phyloP scores from a whole-genome alignment of 2,329 filamentous ascomycete species.

The Sporothrix pallida region DNA sequence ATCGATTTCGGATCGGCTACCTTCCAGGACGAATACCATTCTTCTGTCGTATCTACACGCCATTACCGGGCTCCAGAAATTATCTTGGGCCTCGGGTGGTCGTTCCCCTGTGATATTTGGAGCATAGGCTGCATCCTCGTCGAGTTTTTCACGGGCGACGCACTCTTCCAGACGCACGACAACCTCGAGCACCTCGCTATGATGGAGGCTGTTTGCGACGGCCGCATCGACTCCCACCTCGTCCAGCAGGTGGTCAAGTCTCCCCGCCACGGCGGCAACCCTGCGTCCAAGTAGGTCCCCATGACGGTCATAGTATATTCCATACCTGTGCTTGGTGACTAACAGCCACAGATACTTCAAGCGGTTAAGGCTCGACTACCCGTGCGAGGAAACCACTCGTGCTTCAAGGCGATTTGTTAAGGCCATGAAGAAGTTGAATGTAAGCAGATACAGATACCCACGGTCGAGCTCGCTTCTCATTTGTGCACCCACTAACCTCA shows the following conservation, averaged over 20 bases:
- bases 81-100: constrained; percentile 73
- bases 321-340: neutral
- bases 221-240: constrained; percentile 63
- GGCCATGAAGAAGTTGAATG: constrained; percentile 71
- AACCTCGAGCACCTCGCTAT: constrained; percentile 76
- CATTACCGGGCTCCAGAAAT: constrained; percentile 75
- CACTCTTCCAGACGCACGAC: constrained; percentile 74
- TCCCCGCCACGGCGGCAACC: constrained; percentile 62
- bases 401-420: constrained; percentile 71
- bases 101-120: constrained; percentile 75
- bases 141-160: constrained; percentile 74
- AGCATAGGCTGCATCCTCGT: constrained; percentile 75
- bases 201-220: constrained; percentile 72
- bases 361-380: constrained; percentile 68
- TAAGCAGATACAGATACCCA: constrained; percentile 44
- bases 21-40: constrained; percentile 75
- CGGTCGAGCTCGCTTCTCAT: too few relatives aligned
- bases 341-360: constrained; percentile 65
- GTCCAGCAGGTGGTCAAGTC: constrained; percentile 64
- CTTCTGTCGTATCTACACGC: constrained; percentile 71
- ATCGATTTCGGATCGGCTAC: constrained; percentile 76
- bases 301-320: too few relatives aligned
- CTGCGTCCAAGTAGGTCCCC: constrained; percentile 64
- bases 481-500: constrained; percentile 53
- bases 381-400: constrained; percentile 65